Percentiles rank a stretch among this genome's conserved stretches.
These are phyloP conservation scores for Glarea lozoyensis DNA, from an alignment of 495 filamentous ascomycete genomes.

Conservation along the genomic window DNA sequence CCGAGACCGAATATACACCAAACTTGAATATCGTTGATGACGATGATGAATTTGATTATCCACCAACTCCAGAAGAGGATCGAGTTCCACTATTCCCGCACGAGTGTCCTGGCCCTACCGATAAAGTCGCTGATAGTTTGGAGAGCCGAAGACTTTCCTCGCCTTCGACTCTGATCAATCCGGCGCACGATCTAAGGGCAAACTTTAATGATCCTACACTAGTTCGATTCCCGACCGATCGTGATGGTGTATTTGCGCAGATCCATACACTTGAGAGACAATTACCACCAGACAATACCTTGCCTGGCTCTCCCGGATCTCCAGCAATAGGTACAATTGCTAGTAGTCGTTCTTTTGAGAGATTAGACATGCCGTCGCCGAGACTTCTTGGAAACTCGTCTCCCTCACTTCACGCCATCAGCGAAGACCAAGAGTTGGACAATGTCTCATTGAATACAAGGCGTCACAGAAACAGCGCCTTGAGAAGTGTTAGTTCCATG, in stretches of 20 bases:
- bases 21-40: slow-evolving; percentile 1
- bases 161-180: slow-evolving; percentile 9
- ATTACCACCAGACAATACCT: slow-evolving; percentile 26
- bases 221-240: slow-evolving; percentile 40
- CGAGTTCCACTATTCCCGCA: slow-evolving; percentile 36
- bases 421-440: slow-evolving; percentile 10
- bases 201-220: slow-evolving; percentile 45
- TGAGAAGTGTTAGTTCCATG: neutral
- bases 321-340: too few relatives aligned
- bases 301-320: slow-evolving; percentile 25
- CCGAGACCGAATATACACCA: too few relatives aligned
- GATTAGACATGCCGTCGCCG: neutral
- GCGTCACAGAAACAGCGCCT: neutral
- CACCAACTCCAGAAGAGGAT: slow-evolving; percentile 15
- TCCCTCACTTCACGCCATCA: slow-evolving; percentile 14
- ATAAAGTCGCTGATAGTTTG: slow-evolving; percentile 12
- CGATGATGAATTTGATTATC: neutral
- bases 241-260: slow-evolving; percentile 35
- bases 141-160: neutral
- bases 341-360: slow-evolving; percentile 4
- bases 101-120: slow-evolving; percentile 28
- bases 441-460: neutral
- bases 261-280: slow-evolving; percentile 35
- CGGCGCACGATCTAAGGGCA: slow-evolving; percentile 32
- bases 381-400: slow-evolving; percentile 2